Base-by-base conservation (phyloP, 2,329 filamentous ascomycete species). In the Cyphellophora attinorum region DNA sequence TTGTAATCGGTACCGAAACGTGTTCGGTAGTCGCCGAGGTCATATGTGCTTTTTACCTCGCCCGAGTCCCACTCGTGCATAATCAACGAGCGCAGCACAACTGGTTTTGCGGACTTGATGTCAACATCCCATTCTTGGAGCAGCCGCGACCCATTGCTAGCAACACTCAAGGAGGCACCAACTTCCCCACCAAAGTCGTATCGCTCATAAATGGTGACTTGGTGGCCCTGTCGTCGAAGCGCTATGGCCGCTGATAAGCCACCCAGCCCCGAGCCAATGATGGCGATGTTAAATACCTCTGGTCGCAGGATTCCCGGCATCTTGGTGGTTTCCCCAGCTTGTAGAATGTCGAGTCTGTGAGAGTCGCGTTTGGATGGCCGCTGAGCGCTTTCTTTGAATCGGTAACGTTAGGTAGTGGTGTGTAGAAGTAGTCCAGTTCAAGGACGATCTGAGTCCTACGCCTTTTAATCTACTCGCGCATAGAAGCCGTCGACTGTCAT, bases 191-290 rank as follows among this genome's bases (percentile, higher is more conserved):
- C 43, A 34, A 53, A 56, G 11, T 47, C 34, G 1, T 52, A 55
- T 34, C 52, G 41, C 25, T 55, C 53, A 5, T 57, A 32, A 34
- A 57, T 50, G 31, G 51, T 50, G 14, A 57, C 53, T 14, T 41
- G 43, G 41, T 58, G 54, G 1, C 54, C 55, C 21, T 51, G 49
- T 31, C 50, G 53, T n/a, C 53, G 47, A 1, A 57, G 38, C 2
- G 52, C 51, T 38, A 55, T 51, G 3, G 54, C 54, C 1, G 54
- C 49, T 3, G 45, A 45, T 4, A 57, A 44, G 5, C 55, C 55
- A 11, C 53, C 52, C 27, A 58, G 51, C 1, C 55, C 54, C 2
- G 52, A 51, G 2, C 53, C 54, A 18, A 57, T 41, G 5, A 57
- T 39, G 14, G 33, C 39, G 29, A 40, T 28, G 28, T 31, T 19